phyloP scores from a whole-genome alignment of 108 stramenopile genomes.

The Cyclotella cryptica region DNA sequence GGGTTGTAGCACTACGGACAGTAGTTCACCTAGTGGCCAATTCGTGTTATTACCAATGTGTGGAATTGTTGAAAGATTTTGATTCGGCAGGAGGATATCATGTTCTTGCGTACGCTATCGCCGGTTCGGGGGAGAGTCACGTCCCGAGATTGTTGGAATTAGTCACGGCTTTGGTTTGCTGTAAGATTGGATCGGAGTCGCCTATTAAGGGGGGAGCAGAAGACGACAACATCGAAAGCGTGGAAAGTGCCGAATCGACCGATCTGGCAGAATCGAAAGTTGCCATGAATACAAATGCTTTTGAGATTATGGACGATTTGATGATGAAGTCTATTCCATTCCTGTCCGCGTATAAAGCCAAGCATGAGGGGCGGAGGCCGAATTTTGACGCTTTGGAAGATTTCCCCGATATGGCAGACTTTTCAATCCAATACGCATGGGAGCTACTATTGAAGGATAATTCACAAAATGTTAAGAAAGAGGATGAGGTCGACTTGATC shows the following conservation, averaged over 20 bases:
- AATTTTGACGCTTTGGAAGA: constrained; percentile 22
- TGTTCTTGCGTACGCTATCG: constrained; percentile 80
- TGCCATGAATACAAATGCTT: constrained; percentile 72
- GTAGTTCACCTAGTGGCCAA: constrained; percentile 78
- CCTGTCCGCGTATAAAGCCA: constrained; percentile 59
- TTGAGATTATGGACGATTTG: constrained; percentile 82
- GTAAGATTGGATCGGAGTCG: constrained; percentile 47
- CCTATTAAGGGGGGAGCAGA: constrained; percentile 30
- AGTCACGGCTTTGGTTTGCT: constrained; percentile 69
- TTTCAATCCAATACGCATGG: constrained; percentile 60
- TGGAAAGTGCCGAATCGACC: constrained; percentile 14
- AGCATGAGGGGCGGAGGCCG: constrained; percentile 61
- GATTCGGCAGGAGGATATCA: constrained; percentile 90
- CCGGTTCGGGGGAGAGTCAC: constrained; percentile 67
- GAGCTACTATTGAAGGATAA: constrained; percentile 36
- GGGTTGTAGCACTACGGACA: constrained; percentile 86
- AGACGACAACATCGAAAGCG: constrained; percentile 20
- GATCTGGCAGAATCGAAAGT: constrained; percentile 57
- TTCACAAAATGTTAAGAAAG: constrained; percentile 27
- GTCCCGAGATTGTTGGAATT: constrained; percentile 84
- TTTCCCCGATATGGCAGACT: constrained; percentile 55
- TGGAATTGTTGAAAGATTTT: constrained; percentile 89
- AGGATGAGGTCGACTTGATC: constrained; percentile 48
- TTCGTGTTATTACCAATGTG: constrained; percentile 74
- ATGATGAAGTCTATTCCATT: constrained; percentile 75